Base-by-base conservation (phyloP, 148 eudicot species). In the Arbutus unedo region DNA sequence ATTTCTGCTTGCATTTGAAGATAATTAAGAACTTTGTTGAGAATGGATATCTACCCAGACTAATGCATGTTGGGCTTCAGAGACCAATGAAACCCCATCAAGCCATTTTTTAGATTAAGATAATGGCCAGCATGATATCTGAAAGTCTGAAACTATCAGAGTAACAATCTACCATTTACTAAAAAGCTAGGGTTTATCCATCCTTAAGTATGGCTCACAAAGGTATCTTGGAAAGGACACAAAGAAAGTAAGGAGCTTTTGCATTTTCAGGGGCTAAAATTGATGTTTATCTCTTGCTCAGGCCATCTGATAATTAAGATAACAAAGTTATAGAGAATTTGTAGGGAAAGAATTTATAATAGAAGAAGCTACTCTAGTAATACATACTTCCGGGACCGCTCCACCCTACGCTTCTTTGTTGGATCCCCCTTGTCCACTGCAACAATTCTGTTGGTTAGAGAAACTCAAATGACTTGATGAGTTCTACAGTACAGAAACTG, bases 341-440 rank as follows among this genome's bases (percentile, higher is more conserved):
- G 10, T 10, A 66, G 11, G 59, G 66, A 16, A 14, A 49, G 1
- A 62, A 6, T 47, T 15, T 15, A 50, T 45, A 44, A 68, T 67
- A 18, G 44, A 23, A 77, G 59, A 16, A 5, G 7, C 50, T 47
- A 73, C 53, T 73, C 21, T 31, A 38, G 62, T 57, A 54, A 49
- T 86, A 83, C 92, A 3, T 90, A 90, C 92, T 90, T 90, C 47
- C 90, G 82, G 8, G 92, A 90, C 23, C 92, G 82, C 76, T 90
- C 92, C 82, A 90, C 92, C 83, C 92, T 85, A 25, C 92, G 90
- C 83, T 88, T 90, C 84, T 90, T 90, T 57, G 90, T 88, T 6
- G 92, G 90, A 84, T 90, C 90, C 76, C 87, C 90, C 57, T 80
- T 86, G 43, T 87, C 90, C 81, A 38, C 91, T 87, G 89, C 86